phyloP scores from a whole-genome alignment of 805 yeast species.

The Wickerhamomyces queroliae region DNA sequence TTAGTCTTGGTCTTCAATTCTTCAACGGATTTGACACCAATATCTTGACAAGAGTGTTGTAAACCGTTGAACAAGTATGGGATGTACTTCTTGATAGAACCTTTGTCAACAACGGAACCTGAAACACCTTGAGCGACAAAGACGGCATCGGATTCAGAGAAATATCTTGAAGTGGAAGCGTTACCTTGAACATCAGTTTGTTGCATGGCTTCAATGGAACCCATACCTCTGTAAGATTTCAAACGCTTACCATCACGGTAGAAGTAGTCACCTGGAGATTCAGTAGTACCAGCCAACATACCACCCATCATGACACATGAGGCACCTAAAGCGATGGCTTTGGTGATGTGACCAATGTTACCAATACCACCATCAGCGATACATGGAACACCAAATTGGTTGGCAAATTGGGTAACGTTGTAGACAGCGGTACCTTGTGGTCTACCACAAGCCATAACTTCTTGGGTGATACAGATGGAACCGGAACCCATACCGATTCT shows the following conservation, averaged over 20 bases:
- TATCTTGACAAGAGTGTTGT: constrained; percentile 98
- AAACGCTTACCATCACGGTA: constrained; percentile 97
- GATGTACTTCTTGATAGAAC: constrained; percentile 86
- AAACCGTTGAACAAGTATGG: constrained; percentile 94
- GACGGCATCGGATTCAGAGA: constrained; percentile 92
- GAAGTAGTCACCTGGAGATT: constrained; percentile 97
- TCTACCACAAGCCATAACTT: constrained; percentile 99
- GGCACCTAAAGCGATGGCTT: constrained; percentile 95
- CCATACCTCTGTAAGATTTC: constrained; percentile 99
- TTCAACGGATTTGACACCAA: constrained; percentile 70
- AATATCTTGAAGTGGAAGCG: constrained; percentile 97
- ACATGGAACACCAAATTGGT: constrained; percentile 95
- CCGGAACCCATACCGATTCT: constrained; percentile 99
- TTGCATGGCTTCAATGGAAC: constrained; percentile 98
- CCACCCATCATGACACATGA: constrained; percentile 99
- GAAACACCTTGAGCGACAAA: constrained; percentile 99
- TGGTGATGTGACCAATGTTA: constrained; percentile 96
- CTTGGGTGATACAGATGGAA: constrained; percentile 98
- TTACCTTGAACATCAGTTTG: constrained; percentile 81
- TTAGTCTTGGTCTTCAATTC: constrained; percentile 61
- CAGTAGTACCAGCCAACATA: constrained; percentile 96
- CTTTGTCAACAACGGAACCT: constrained; percentile 95
- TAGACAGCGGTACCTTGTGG: constrained; percentile 99
- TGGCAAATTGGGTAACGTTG: constrained; percentile 90
- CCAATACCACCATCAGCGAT: constrained; percentile 99